Base-by-base conservation (phyloP, 129 eudicot species). In the Escallonia rubra region DNA sequence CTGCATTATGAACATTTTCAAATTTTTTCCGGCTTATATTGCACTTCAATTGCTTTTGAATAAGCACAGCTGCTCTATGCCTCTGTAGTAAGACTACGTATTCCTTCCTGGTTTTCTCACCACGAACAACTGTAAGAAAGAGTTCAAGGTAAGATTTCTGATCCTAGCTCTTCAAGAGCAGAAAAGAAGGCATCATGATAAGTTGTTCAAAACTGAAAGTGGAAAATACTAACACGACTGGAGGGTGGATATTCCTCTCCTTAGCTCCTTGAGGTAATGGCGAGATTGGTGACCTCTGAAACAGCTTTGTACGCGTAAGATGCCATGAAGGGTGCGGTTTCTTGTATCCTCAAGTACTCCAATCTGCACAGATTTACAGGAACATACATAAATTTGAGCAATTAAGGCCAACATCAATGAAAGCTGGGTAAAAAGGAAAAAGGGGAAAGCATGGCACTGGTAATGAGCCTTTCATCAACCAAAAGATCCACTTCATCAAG, bases 331-430 rank as follows among this genome's bases (percentile, higher is more conserved):
- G 4, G 99, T 94, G 51, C 97, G 96, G 65, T 87, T 94, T 75
- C 99, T 79, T 76, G 97, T 94, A 76, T 94, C 99, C 72, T 94
- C 99, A 54, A 94, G 99, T 67, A 83, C 86, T 61, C 97, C 96
- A 75, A 94, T 86, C 99, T 94, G 85, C 51, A 68, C 54, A 45
- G 23, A 66, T 54, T 16, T 58, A 50, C 41, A 66, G 34, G 34
- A 23, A 23, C 34, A 23, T 23, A 23, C 34, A 23, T 23, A 23
- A 23, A 23, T 23, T 23, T 23, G 34, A 23, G 34, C 34, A 23
- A 23, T 23, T 23, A 23, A 23, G 34, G 34, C 34, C 34, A 23
- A 23, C 34, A 23, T 23, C 34, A 23, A 23, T 23, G 34, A 23
- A 23, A 23, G 34, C 34, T 23, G 34, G 34, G 34, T 23, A 23